Percentiles rank a stretch among this genome's conserved stretches.
Conservation (phyloP, 495 filamentous ascomycete species). For the Penicillium coprophilum region DNA sequence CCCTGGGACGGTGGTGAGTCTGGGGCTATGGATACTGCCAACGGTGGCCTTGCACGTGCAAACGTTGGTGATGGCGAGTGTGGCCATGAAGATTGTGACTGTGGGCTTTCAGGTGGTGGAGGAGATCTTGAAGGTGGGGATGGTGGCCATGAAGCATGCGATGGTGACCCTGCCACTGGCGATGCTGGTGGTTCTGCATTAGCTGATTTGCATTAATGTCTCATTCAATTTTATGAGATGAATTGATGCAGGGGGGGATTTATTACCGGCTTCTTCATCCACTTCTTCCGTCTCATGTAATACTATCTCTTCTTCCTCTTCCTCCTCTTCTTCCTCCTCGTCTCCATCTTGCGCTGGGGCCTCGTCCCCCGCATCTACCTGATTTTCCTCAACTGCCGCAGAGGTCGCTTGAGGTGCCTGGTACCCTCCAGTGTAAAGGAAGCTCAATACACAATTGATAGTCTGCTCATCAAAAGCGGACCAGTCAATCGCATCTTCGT, state of each 20-base stretch:
- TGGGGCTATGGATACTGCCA: background rate
- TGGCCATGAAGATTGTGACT: background rate
- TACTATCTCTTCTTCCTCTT: background rate
- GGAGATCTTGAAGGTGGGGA: too few relatives aligned
- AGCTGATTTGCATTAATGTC: background rate
- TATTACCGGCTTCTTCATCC: background rate
- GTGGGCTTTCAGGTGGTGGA: background rate
- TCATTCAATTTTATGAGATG: background rate
- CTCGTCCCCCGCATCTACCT: background rate
- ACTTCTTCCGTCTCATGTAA: background rate
- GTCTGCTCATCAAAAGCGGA: conserved; percentile 15
- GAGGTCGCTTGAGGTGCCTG: background rate
- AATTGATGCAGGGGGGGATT: background rate
- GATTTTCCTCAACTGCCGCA: background rate
- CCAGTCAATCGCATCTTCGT: conserved; percentile 8
- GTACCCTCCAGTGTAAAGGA: conserved; percentile 15
- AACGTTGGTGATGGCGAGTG: background rate
- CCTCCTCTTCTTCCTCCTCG: background rate
- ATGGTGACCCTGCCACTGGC: too few relatives aligned
- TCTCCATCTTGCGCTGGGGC: background rate
- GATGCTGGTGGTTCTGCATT: background rate
- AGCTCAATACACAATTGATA: conserved; percentile 15
- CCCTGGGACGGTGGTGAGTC: background rate
- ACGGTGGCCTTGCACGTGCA: background rate
- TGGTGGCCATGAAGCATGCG: too few relatives aligned